Conservation (phyloP, 2,329 filamentous ascomycete genomes). For the Blastomyces emzantsi region DNA sequence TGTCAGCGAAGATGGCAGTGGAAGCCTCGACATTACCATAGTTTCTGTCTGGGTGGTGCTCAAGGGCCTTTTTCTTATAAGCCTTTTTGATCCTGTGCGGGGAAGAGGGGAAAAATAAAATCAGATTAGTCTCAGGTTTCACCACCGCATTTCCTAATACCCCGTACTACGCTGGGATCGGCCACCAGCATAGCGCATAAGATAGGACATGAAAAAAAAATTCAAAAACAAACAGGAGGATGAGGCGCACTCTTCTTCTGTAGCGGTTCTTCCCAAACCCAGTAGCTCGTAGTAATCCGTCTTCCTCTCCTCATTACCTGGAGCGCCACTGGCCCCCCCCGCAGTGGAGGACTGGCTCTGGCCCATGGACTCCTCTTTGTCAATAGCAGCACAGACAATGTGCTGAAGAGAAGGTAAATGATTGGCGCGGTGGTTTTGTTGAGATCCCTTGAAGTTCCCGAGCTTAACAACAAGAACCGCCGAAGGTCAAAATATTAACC, state of each 20-base stretch:
- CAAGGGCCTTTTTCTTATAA: constrained; percentile 81
- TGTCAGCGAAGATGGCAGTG: constrained; percentile 78
- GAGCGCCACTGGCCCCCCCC: constrained; percentile 17
- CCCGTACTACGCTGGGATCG: background rate
- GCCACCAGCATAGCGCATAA: background rate
- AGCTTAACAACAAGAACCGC: background rate
- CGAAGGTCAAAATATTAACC: too few relatives aligned
- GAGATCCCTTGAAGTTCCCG: background rate
- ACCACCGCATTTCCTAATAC: background rate
- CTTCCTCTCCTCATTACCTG: constrained; percentile 20
- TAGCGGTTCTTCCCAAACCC: constrained; percentile 60
- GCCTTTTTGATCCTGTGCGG: constrained; percentile 72
- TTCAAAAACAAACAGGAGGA: background rate
- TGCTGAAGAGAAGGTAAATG: background rate
- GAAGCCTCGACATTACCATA: constrained; percentile 74
- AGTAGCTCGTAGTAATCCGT: constrained; percentile 65
- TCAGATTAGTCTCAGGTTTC: constrained; percentile 7
- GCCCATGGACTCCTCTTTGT: constrained; percentile 27
- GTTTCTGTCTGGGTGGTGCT: constrained; percentile 92
- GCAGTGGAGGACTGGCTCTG: constrained; percentile 36
- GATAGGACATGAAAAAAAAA: background rate
- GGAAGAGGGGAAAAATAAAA: background rate
- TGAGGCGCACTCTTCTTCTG: constrained; percentile 64
- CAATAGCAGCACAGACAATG: background rate
- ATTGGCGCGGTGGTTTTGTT: background rate